Percentiles rank a stretch among this genome's conserved stretches.
phyloP scores from a whole-genome alignment of 345 rosid species.

The Eucalyptus guilfoylei region DNA sequence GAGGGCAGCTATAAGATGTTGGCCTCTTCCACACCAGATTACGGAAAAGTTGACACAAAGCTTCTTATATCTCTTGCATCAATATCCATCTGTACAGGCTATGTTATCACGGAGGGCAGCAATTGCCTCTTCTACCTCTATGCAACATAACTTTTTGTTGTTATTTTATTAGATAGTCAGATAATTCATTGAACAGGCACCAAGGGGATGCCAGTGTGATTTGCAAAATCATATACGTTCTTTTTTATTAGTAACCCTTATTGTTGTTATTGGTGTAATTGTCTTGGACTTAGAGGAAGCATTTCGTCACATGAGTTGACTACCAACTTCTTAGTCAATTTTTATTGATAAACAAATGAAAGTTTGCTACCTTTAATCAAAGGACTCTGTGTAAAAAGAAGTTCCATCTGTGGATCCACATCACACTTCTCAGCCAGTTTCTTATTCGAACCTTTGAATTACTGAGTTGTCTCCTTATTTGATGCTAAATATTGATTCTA shows the following conservation, averaged over 20 bases:
- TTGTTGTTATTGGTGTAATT: not conserved
- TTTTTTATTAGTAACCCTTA: not conserved
- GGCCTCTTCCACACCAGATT: not conserved
- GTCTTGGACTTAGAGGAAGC: not conserved
- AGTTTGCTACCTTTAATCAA: not conserved
- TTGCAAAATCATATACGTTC: not conserved
- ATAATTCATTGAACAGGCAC: not conserved
- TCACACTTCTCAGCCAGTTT: not conserved
- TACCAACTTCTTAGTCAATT: not conserved
- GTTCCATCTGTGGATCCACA: not conserved
- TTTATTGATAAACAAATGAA: not conserved
- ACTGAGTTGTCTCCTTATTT: not conserved
- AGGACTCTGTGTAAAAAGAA: not conserved
- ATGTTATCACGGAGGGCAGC: not conserved
- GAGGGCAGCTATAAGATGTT: not conserved
- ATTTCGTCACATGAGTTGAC: not conserved
- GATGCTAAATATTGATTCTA: not conserved
- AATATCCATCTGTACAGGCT: not conserved
- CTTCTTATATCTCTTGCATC: not conserved
- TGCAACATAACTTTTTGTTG: not conserved
- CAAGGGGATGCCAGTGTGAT: not conserved
- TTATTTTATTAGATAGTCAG: not conserved
- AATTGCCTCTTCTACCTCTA: not conserved
- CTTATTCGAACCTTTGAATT: not conserved
- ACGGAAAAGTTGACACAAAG: not conserved